Conservation (phyloP, 2,329 filamentous ascomycete genomes). For the Setomelanomma holmii region DNA sequence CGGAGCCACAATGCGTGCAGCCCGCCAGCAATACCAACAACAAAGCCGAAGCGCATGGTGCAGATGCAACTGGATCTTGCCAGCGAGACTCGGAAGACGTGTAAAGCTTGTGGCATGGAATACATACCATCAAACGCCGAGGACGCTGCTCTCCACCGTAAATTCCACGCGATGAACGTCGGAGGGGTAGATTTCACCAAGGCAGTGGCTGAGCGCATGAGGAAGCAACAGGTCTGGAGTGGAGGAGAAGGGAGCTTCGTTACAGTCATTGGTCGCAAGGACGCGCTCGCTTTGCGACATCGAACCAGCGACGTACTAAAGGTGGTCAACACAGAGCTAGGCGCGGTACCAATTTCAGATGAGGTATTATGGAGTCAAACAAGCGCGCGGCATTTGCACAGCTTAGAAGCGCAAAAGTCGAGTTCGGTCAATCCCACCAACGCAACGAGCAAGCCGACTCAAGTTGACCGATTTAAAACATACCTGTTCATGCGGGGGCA, state of each 20-base stretch:
- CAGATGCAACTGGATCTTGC: conserved; percentile 70
- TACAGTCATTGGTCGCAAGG: conserved; percentile 64
- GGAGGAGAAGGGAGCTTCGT: conserved; percentile 57
- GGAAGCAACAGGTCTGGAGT: conserved; percentile 60
- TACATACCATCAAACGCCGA: conserved; percentile 68
- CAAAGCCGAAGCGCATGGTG: conserved; percentile 51
- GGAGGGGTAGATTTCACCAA: conserved; percentile 68
- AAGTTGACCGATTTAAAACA: conserved; percentile 61
- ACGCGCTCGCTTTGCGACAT: conserved; percentile 60
- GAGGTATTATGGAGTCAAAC: conserved; percentile 64
- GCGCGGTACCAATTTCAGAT: conserved; percentile 66
- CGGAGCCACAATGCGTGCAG: conserved; percentile 44
- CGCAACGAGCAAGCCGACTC: conserved; percentile 32
- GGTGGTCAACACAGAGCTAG: conserved; percentile 68
- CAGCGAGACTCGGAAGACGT: conserved; percentile 62
- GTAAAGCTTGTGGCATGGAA: conserved; percentile 69
- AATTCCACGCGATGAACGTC: conserved; percentile 68
- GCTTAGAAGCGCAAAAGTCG: conserved; percentile 17
- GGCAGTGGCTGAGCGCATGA: conserved; percentile 61
- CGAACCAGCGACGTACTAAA: conserved; percentile 63
- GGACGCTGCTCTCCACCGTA: conserved; percentile 68
- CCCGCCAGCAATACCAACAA: conserved; percentile 33
- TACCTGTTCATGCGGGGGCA: conserved; percentile 68
- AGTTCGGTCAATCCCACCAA: conserved; percentile 39
- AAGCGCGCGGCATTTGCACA: conserved; percentile 10